Evolutionary conservation across 2,329 filamentous ascomycete genomes (phyloP).

Genomic region (Atkinsonella texensis): DNA sequence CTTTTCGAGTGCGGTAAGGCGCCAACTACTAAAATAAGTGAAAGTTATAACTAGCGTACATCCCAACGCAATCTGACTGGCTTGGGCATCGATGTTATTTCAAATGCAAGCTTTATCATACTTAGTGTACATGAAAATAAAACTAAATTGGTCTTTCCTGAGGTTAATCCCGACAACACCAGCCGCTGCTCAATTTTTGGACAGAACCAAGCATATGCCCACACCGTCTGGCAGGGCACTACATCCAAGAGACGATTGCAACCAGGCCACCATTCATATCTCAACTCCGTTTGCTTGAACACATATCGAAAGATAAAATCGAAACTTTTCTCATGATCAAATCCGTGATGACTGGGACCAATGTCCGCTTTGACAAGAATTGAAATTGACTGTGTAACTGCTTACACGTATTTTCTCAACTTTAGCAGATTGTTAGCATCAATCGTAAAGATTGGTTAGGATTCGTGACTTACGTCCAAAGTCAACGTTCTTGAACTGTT

Average conservation of each 20-base stretch:
- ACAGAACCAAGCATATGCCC: not conserved
- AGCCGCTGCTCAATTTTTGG: not conserved
- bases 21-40: too few relatives aligned
- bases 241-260: not conserved
- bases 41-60: too few relatives aligned
- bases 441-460: not conserved
- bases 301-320: not conserved
- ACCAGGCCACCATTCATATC: not conserved
- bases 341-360: too few relatives aligned
- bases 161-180: not conserved
- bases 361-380: too few relatives aligned
- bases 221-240: not conserved
- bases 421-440: slow-evolving; percentile 9
- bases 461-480: slow-evolving; percentile 65
- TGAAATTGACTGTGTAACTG: not conserved
- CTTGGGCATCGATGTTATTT: too few relatives aligned
- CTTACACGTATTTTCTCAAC: slow-evolving; percentile 24
- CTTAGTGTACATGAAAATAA: too few relatives aligned
- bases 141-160: too few relatives aligned
- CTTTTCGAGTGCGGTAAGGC: too few relatives aligned
- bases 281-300: not conserved
- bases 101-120: too few relatives aligned
- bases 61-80: too few relatives aligned
- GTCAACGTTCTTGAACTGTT: slow-evolving; percentile 89
- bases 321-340: too few relatives aligned